phyloP scores from a whole-genome alignment of 2,329 filamentous ascomycete genomes.

The Esteya vermicola region DNA sequence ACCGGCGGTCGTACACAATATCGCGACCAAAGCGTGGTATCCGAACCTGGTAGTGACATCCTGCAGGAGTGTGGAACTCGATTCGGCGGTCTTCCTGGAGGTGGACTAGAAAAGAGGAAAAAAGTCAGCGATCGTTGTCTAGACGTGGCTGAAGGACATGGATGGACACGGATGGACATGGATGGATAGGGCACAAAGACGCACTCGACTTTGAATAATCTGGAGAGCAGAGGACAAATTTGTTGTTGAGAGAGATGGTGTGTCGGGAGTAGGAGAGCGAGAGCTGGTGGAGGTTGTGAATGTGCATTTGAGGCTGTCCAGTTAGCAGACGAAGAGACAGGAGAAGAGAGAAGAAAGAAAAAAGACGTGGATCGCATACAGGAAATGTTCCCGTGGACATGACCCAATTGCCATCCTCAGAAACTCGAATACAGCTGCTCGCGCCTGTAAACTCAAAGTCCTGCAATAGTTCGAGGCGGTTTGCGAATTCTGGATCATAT shows the following conservation, averaged over 20 bases:
- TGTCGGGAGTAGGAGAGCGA: slow-evolving; percentile 90
- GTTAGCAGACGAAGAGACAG: neutral
- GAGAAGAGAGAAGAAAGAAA: neutral
- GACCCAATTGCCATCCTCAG: slow-evolving; percentile 92
- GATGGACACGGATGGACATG: slow-evolving; percentile 46
- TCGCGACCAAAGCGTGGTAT: slow-evolving; percentile 89
- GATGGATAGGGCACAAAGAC: slow-evolving; percentile 17
- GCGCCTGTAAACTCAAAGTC: slow-evolving; percentile 87
- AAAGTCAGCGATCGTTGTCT: too few relatives aligned
- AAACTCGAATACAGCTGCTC: slow-evolving; percentile 76
- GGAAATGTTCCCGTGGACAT: slow-evolving; percentile 79
- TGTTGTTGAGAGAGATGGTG: slow-evolving; percentile 82
- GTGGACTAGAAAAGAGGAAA: slow-evolving; percentile 71
- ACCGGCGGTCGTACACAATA: slow-evolving; percentile 67
- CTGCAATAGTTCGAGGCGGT: slow-evolving; percentile 85
- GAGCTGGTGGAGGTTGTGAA: slow-evolving; percentile 86
- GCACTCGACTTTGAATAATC: slow-evolving; percentile 75
- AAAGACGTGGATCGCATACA: slow-evolving; percentile 18
- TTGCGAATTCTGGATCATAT: slow-evolving; percentile 82
- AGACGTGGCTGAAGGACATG: slow-evolving; percentile 23
- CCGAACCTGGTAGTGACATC: slow-evolving; percentile 77
- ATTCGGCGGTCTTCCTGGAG: slow-evolving; percentile 82
- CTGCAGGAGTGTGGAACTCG: slow-evolving; percentile 83
- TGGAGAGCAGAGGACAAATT: slow-evolving; percentile 72
- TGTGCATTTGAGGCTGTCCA: slow-evolving; percentile 58